Evolutionary conservation across 148 eudicot species (phyloP).

Genomic region (Diospyros kaki): DNA sequence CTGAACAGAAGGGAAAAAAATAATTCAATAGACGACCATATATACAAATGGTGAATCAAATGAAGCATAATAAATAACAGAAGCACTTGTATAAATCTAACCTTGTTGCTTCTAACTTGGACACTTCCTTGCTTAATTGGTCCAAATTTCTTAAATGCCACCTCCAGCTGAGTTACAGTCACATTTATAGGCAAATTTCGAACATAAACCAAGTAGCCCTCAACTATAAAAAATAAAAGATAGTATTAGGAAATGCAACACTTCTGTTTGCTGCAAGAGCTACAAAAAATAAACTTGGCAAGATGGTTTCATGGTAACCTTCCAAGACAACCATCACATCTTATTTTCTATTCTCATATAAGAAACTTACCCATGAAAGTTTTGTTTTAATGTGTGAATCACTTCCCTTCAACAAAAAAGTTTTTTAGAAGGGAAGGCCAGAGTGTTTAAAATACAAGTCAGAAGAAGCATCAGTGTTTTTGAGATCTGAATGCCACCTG

Average conservation of each 20-base stretch:
- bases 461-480: background rate
- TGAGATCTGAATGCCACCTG: background rate
- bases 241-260: background rate
- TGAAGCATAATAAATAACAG: background rate
- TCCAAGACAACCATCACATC: background rate
- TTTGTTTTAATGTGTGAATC: background rate
- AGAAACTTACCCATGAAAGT: background rate
- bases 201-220: constrained; percentile 44
- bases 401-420: background rate
- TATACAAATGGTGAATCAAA: constrained; percentile 5
- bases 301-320: constrained; percentile 1
- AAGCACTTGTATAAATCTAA: constrained; percentile 12
- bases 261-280: background rate
- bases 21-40: background rate
- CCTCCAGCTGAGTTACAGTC: constrained; percentile 37
- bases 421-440: background rate
- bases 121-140: constrained; percentile 43
- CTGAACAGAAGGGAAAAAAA: constrained; percentile 15
- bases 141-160: constrained; percentile 47
- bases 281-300: background rate
- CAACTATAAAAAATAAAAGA: constrained; percentile 22
- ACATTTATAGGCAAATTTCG: constrained; percentile 41
- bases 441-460: background rate
- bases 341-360: background rate
- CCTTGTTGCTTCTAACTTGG: constrained; percentile 58